Conservation (phyloP, 2,329 filamentous ascomycete species). For the Colletotrichum melonis region DNA sequence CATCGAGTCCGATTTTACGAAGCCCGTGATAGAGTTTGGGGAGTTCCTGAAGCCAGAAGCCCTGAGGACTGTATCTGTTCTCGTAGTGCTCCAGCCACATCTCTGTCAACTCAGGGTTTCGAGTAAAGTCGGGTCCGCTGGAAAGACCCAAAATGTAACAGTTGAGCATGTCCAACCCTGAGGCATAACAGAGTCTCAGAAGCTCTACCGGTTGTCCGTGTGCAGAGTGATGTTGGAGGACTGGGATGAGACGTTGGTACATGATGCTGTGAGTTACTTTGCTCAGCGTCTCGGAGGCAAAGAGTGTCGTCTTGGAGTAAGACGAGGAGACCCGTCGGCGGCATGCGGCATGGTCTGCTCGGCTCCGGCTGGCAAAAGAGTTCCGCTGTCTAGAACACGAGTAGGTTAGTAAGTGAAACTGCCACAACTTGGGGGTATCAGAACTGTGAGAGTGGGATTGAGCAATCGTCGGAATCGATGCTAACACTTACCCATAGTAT, state of each 20-base stretch:
- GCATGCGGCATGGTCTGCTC: neutral
- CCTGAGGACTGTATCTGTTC: neutral
- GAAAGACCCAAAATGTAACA: neutral
- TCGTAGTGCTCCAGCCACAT: neutral
- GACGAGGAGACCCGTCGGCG: neutral
- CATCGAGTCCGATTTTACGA: neutral
- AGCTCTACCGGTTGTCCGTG: neutral
- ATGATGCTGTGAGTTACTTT: neutral
- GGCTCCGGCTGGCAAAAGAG: neutral
- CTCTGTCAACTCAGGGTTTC: neutral
- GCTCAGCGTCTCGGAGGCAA: neutral
- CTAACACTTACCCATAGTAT: neutral
- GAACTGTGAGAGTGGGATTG: neutral
- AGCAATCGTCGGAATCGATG: neutral
- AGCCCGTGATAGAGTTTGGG: neutral
- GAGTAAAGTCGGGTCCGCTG: neutral
- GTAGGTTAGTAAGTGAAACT: neutral
- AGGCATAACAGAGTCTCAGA: neutral
- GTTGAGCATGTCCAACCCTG: neutral
- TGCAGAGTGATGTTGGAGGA: neutral
- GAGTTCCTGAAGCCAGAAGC: neutral
- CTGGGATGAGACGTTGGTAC: neutral
- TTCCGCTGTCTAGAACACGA: neutral
- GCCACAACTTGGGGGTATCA: neutral
- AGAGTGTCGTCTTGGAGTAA: neutral